phyloP scores from a whole-genome alignment of 495 filamentous ascomycete species.

The Aspergillus ellipticus region DNA sequence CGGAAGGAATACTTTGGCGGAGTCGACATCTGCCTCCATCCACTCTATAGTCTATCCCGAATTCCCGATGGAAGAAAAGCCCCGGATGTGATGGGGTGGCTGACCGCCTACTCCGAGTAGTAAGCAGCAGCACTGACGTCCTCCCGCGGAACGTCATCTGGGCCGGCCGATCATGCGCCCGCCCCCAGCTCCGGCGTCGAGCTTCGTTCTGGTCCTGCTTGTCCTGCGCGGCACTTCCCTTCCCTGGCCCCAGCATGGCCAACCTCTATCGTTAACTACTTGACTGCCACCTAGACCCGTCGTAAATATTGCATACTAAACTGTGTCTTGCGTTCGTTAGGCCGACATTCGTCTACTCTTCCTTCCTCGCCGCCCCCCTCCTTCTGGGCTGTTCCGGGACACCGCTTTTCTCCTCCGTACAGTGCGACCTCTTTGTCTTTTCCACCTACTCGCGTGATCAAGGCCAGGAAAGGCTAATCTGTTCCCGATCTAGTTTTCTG shows the following conservation, averaged over 20 bases:
- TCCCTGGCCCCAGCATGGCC: not conserved
- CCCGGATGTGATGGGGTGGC: too few species aligned
- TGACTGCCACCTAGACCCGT: not conserved
- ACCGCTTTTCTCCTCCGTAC: conserved; percentile 7
- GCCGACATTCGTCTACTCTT: too few species aligned
- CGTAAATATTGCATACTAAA: not conserved
- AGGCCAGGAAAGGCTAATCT: not conserved
- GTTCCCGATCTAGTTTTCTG: not conserved
- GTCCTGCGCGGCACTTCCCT: not conserved
- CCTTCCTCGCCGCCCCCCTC: too few species aligned
- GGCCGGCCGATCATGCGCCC: not conserved
- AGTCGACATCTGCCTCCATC: not conserved
- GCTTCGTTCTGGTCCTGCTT: not conserved
- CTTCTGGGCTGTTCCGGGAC: too few species aligned
- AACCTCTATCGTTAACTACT: too few species aligned
- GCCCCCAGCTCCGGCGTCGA: not conserved
- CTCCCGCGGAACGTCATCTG: not conserved
- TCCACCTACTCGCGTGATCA: conserved; percentile 6
- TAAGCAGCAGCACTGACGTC: not conserved
- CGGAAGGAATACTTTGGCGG: not conserved
- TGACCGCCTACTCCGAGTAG: too few species aligned
- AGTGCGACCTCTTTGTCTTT: not conserved
- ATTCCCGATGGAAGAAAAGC: too few species aligned
- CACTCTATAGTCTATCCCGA: not conserved
- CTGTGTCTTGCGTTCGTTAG: too few species aligned